Evolutionary conservation across 2,329 filamentous ascomycete genomes (phyloP), one percentile per base, ranked within the genome.

Genomic region (Neophaeococcomyces mojaviensis): DNA sequence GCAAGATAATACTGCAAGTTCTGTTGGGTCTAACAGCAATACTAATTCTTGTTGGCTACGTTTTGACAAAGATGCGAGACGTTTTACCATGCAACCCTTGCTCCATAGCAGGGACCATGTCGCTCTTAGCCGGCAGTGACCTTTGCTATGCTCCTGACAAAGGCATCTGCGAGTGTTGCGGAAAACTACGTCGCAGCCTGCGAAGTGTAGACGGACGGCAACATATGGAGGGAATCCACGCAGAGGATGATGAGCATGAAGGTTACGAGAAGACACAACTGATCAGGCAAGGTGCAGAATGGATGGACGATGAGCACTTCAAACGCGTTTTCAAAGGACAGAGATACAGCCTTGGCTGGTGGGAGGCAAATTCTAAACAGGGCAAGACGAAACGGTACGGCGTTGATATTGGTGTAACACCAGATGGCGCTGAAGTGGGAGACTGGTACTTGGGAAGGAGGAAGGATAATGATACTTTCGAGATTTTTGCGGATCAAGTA

Each of bases 101-200:
- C 37, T 53, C 52, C 12, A 43, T 56, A 5, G 55, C 55, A 12
- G 54, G 50, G 2, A 51, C 47, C 2, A 56, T 56, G 54, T 49
- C 53, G 18, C 52, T 58, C 22, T 47, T 58, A 8, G 55, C 55
- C 12, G 55, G 55, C 40, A 56, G 53, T 33, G 54, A 58, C 19
- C 49, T 57, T 12, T 51, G 47, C 31, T 43, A 57, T 46, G 50
- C 41, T 41, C 31, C 20, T 10, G 46, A 48, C n/a, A 20, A 30
- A 10, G 54, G 52, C 13, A 35, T 54, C 7, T 57, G 53, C 38
- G 53, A 57, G 39, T 54, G 55, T 44, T 57, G 55, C 44, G 55
- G 55, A 20, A 57, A 55, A 43, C 47, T 49, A 15, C 51, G 53
- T 13, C 52, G 53, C 3, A 49, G 52, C 26, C 49, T 46, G 8